Base-by-base conservation (phyloP, 2,329 filamentous ascomycete genomes). In the Fonsecaea monophora region DNA sequence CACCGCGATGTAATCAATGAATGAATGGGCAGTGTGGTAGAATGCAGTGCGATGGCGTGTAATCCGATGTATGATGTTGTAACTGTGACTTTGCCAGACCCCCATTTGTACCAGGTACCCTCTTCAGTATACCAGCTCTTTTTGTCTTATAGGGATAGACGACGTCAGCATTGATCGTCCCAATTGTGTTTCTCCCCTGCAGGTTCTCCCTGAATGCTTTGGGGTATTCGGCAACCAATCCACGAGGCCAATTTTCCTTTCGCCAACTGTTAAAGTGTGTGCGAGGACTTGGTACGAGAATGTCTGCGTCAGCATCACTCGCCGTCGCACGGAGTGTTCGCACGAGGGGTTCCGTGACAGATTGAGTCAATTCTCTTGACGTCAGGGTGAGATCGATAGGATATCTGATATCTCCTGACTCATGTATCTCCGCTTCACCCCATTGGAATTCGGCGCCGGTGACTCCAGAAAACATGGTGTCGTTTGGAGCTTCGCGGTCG, bases 321-420 rank as follows among this genome's bases (percentile, higher is more conserved):
- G 9, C 25, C 58, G 53, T 45, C 32, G 58, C 35, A 53, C 15
- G 32, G 53, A 38, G 38, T 50, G 40, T 15, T 60, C 9, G 56
- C 21, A 21, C 42, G 6, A 45, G 4, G 25, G 25, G 45, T 40
- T 61, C 59, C 59, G 59, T 61, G 59, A 53, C 59, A 61, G 53
- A 58, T 21, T n/a, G 59, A 61, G 59, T 21, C 21, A 21, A 21
- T 21, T 21, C 21, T 1, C 21, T 21, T 21, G 21, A 21, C 1
- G 21, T 21, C 21, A 21, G 21, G 21, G 21, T 21, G 21, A 21
- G 21, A 21, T 21, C 21, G 1, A 21, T 21, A 1, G 21, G 21
- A 21, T 21, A 21, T 21, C 21, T 21, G 21, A 21, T 21, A 21
- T 21, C 21, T 21, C 21, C 21, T 21, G 21, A 21, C 21, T 21